phyloP scores from a whole-genome alignment of 2,329 filamentous ascomycete genomes.

The Tolypocladium nubicola region DNA sequence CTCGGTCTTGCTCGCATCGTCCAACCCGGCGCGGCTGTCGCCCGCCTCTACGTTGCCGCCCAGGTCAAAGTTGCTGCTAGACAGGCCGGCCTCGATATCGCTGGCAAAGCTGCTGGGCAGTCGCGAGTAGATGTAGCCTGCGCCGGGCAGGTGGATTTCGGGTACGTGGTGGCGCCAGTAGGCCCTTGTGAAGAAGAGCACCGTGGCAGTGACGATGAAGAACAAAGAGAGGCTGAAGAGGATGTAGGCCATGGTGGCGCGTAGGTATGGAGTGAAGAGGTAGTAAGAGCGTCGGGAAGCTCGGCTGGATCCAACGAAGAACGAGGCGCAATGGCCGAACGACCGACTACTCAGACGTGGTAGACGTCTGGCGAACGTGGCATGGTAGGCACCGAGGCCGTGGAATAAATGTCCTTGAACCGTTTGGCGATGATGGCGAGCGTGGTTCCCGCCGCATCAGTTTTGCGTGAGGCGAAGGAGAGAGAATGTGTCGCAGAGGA shows the following conservation, averaged over 20 bases:
- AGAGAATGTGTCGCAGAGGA: background rate
- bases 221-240: conserved; percentile 68
- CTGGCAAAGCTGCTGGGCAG: conserved; percentile 68
- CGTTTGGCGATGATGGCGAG: background rate
- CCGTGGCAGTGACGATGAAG: conserved; percentile 60
- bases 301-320: background rate
- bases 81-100: conserved; percentile 82
- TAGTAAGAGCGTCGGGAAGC: background rate
- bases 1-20: conserved; percentile 69
- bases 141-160: conserved; percentile 40
- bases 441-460: background rate
- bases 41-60: conserved; percentile 67
- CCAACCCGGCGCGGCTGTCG: conserved; percentile 71
- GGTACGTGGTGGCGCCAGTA: conserved; percentile 66
- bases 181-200: conserved; percentile 69
- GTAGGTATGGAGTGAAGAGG: background rate
- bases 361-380: background rate
- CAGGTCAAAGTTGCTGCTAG: conserved; percentile 75
- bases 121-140: conserved; percentile 61
- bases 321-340: background rate
- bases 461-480: background rate
- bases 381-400: conserved; percentile 4
- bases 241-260: conserved; percentile 59
- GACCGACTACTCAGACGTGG: conserved; percentile 1
- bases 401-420: background rate